A percentile compares a stretch with the other conserved stretches of the same genome.
Evolutionary conservation across 306 rosid genomes (phyloP).

Genomic region (Quillaja saponaria): DNA sequence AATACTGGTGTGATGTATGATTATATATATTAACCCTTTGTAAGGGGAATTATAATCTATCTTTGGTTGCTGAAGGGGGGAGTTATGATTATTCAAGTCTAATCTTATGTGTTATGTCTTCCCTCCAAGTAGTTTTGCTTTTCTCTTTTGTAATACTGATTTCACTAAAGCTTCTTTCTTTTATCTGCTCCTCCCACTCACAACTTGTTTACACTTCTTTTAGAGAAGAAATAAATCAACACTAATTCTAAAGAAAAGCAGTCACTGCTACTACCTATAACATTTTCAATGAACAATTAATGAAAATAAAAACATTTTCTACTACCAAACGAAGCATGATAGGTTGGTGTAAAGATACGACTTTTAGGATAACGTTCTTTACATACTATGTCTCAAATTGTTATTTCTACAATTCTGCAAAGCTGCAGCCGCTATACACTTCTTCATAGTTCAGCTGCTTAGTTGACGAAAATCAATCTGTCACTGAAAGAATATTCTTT

Average conservation of each 20-base stretch:
- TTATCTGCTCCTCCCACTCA: slow-evolving; percentile 42
- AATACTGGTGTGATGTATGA: slow-evolving; percentile 63
- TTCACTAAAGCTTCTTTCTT: slow-evolving; percentile 35
- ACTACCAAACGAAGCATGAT: slow-evolving; percentile 26
- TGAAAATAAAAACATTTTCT: slow-evolving; percentile 3
- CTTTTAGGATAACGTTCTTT: no score
- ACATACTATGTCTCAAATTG: no score
- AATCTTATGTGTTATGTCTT: slow-evolving; percentile 30
- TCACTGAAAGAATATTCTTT: no score
- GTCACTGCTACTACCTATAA: slow-evolving; percentile 24
- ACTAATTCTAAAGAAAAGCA: slow-evolving; percentile 33
- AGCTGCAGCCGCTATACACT: no score
- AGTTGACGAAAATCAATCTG: no score
- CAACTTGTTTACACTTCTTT: slow-evolving; percentile 33
- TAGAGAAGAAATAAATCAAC: no score
- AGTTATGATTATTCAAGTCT: slow-evolving; percentile 40
- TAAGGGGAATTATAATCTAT: slow-evolving; percentile 1
- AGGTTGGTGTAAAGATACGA: no score
- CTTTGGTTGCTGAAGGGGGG: not conserved
- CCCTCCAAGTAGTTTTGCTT: slow-evolving; percentile 18
- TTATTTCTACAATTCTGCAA: no score
- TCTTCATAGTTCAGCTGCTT: no score
- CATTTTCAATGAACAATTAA: slow-evolving; percentile 29
- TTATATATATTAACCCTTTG: slow-evolving; percentile 48
- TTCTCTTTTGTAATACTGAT: slow-evolving; percentile 26